Base-by-base conservation (phyloP, 208 protist genomes). In the Leishmania arabica region DNA sequence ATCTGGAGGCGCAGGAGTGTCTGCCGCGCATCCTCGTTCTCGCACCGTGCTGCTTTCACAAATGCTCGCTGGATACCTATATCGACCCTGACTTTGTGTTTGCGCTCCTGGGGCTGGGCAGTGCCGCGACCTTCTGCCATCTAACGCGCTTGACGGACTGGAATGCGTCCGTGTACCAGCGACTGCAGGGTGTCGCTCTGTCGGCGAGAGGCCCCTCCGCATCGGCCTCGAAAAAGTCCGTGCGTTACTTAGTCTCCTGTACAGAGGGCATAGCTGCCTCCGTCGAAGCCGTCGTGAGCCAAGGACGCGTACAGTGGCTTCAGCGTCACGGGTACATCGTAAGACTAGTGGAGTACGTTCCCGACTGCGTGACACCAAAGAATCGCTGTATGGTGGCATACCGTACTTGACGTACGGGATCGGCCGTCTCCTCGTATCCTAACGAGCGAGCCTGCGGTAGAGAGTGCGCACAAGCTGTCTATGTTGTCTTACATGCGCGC, bases 1-100 rank as follows among this genome's bases (percentile, higher is more conserved):
- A 92, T 70, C 82, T 95, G 58, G 85, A 90, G 31, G 51, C 64
- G 62, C 78, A 91, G 86, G 75, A 79, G 51, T 89, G 81, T 75
- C 84, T 93, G 64, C 93, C 92, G 8, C 88, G 86, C 40, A 79
- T 97, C 53, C 79, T 95, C 47, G 85, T 95, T 21, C 84, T 97
- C 13, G 89, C 88, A 24, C 93, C 93, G n/a, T 97, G 94, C 78
- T 95, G 92, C 74, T 95, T 93, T 62, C 88, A 92, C 70, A 91
- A 91, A 49, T 88, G 88, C 54, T n/a, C 72, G 19, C 90, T 92
- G 37, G 75, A 53, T 8, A 85, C 89, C n/a, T 95, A 97, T 78
- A 87, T 89, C 42, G 87, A 95, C 5, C 69, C 60, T 17, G 81
- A 89, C 62, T 95, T 90, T 76, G 70, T 97, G 24, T n/a, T 58